phyloP scores from a whole-genome alignment of 176 grass and related monocot species.

The Lolium rigidum region DNA sequence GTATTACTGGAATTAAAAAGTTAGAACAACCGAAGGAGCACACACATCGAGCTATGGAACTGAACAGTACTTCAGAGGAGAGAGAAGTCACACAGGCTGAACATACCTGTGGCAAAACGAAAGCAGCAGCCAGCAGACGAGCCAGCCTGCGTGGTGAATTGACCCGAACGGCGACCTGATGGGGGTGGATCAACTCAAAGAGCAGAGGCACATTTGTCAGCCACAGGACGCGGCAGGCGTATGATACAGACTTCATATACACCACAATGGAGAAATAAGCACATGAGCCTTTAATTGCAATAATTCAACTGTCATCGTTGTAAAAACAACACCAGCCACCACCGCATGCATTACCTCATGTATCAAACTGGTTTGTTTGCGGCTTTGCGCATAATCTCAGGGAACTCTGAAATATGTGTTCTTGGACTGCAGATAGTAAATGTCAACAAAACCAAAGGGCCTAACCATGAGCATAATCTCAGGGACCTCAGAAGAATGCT shows the following conservation, averaged over 20 bases:
- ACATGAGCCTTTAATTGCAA: too few species aligned
- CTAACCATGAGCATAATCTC: too few species aligned
- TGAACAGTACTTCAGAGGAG: background rate
- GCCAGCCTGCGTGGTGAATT: background rate
- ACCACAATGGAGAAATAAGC: too few species aligned
- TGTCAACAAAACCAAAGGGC: too few species aligned
- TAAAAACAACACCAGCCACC: too few species aligned
- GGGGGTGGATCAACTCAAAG: background rate
- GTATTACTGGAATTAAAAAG: background rate
- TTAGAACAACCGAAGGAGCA: background rate
- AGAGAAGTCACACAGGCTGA: background rate
- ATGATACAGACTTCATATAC: too few species aligned
- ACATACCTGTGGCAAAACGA: background rate
- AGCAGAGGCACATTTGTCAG: background rate
- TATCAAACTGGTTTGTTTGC: too few species aligned
- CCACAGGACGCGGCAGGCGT: too few species aligned
- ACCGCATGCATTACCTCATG: too few species aligned
- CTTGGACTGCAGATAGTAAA: background rate
- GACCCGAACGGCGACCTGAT: background rate
- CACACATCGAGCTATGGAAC: background rate
- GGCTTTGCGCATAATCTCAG: background rate
- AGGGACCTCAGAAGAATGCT: conserved; percentile 7
- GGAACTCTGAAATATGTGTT: background rate
- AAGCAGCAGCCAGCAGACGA: background rate
- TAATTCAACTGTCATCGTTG: background rate